Base-by-base conservation (phyloP, 2,329 filamentous ascomycete species). In the Stemphylium beticola region DNA sequence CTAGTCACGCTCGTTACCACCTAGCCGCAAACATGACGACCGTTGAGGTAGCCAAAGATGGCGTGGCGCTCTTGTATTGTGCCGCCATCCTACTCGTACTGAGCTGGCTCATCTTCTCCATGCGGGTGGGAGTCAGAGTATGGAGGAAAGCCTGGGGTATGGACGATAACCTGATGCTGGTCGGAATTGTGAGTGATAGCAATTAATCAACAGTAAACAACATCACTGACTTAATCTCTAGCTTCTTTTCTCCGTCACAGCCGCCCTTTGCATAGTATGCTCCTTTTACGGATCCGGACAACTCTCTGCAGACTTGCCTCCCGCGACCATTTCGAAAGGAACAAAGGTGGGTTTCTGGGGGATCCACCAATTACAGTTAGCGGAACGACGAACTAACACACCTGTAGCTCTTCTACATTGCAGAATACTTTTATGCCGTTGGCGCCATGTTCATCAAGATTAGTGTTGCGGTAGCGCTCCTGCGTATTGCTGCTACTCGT, bases 351-450 rank as follows among this genome's bases (percentile, higher is more conserved):
- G 18, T 29, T 32, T 34, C 18, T 3, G 24, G 6, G 26, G 4
- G 15, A n/a, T 40, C 5, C 10, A 36, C 20, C 17, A 22, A 11
- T 53, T 37, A 59, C 11, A 4, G 2, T 1, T 7, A 32, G n/a
- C 5, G 6, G 10, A 4, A 3, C 8, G 15, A 20, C 7, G 14
- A 10, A 17, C 42, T 52, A 14, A 52, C 24, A 7, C 4, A 3
- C 15, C 3, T 15, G 5, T 8, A 65, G 62, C 46, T 51, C 10
- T 65, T 65, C 12, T 65, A 64, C 26, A 50, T 65, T 29, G 62
- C 62, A 14, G 62, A 65, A 17, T 65, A 64, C 37, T 65, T 65
- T 34, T 65, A 65, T 36, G 57, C 57, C n/a, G 52, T 55, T 42
- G 45, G 62, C 20, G 59, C 62, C 17, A 62, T 61, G 43, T 57